Evolutionary conservation across 805 yeast genomes (phyloP).

Genomic region (Saturnispora mendoncae): DNA sequence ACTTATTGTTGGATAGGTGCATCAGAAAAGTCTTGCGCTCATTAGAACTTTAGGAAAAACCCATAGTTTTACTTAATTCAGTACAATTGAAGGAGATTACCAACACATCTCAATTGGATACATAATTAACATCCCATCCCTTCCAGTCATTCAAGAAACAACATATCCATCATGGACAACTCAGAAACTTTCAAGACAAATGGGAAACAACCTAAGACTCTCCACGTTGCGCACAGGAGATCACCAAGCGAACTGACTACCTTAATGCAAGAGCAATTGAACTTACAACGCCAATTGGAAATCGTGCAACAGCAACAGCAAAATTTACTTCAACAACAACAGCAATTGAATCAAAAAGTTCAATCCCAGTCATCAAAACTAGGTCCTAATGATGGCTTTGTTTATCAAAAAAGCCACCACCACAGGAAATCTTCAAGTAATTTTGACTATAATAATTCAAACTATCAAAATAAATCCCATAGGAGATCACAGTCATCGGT

Average conservation of each 20-base stretch:
- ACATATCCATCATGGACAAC: slow-evolving; percentile 15
- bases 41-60: too few relatives aligned
- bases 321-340: slow-evolving; percentile 67
- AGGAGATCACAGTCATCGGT: slow-evolving; percentile 39
- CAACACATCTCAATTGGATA: too few relatives aligned
- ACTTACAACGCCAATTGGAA: slow-evolving; percentile 87
- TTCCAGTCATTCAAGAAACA: not conserved
- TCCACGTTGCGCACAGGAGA: slow-evolving; percentile 94
- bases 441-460: slow-evolving; percentile 12
- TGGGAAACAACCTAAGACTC: slow-evolving; percentile 41
- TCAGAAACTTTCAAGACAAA: slow-evolving; percentile 25
- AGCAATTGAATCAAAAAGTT: slow-evolving; percentile 31
- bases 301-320: slow-evolving; percentile 88
- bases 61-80: too few relatives aligned
- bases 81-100: too few relatives aligned
- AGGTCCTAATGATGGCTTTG: slow-evolving; percentile 5
- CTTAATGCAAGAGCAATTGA: slow-evolving; percentile 82
- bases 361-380: slow-evolving; percentile 6
- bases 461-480: slow-evolving; percentile 27
- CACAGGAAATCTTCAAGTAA: slow-evolving; percentile 27
- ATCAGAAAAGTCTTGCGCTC: too few relatives aligned
- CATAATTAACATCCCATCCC: not conserved
- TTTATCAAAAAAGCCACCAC: slow-evolving; percentile 26
- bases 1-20: too few relatives aligned
- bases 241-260: slow-evolving; percentile 94